These are phyloP conservation scores for Periconia digitata DNA, from an alignment of 2,329 filamentous ascomycete species.

Conservation along the genomic window DNA sequence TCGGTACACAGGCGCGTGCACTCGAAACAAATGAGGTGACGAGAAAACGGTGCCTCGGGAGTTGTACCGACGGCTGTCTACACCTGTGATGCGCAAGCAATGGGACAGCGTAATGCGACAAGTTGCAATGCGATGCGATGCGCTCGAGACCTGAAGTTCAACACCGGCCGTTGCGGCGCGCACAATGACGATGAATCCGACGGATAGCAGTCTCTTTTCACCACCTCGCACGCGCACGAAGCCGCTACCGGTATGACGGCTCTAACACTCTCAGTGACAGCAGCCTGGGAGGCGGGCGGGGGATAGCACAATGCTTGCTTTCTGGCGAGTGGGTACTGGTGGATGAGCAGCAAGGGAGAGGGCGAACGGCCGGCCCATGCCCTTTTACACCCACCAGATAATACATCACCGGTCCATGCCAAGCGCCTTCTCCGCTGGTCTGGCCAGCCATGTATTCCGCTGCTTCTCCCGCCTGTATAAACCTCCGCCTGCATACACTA, in stretches of 20 bases:
- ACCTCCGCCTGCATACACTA: background rate
- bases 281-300: too few species aligned
- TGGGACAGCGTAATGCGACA: too few species aligned
- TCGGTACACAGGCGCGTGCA: too few species aligned
- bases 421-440: slow-evolving; percentile 4
- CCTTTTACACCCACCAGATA: too few species aligned
- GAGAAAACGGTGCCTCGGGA: too few species aligned
- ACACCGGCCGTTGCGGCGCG: background rate
- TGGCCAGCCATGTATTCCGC: too few species aligned
- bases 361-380: background rate
- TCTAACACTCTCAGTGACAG: background rate
- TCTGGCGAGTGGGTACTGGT: background rate
- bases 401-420: slow-evolving; percentile 5
- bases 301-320: too few species aligned
- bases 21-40: too few species aligned
- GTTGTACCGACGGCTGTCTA: too few species aligned
- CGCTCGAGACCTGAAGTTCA: background rate
- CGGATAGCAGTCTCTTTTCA: too few species aligned
- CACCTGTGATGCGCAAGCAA: background rate
- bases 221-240: background rate
- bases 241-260: background rate
- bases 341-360: background rate
- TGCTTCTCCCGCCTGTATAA: too few species aligned
- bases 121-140: background rate
- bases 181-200: too few species aligned